Conservation (phyloP, 306 rosid species). For the Parietaria judaica region DNA sequence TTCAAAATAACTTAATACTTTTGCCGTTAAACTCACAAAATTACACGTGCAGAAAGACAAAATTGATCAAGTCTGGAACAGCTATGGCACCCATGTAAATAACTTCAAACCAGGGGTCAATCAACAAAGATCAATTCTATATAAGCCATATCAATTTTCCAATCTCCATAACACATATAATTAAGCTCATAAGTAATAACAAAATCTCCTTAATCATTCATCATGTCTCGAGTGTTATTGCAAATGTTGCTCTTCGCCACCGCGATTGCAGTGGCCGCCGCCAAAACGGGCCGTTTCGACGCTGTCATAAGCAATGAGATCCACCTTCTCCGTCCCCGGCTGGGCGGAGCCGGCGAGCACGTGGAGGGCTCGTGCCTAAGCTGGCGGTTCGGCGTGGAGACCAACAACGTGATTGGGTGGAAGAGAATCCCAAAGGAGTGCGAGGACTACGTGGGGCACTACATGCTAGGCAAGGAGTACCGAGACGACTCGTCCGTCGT, state of each 20-base stretch:
- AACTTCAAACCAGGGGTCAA: no score
- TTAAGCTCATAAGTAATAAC: no score
- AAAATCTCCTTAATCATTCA: no score
- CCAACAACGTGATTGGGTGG: slow-evolving; percentile 34
- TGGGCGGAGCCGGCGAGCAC: slow-evolving; percentile 1
- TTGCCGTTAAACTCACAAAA: no score
- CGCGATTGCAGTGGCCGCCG: background rate
- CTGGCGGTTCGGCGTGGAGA: slow-evolving; percentile 59
- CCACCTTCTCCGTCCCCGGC: slow-evolving; percentile 29
- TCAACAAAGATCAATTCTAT: no score
- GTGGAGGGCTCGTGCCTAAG: slow-evolving; percentile 30
- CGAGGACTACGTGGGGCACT: slow-evolving; percentile 35
- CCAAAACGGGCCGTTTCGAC: slow-evolving; percentile 10
- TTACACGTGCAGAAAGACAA: no score
- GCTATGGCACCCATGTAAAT: no score
- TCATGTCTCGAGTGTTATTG: background rate
- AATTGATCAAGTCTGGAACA: no score
- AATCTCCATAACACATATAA: no score
- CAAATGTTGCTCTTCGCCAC: slow-evolving; percentile 16
- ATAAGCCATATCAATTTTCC: no score
- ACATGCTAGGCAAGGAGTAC: slow-evolving; percentile 34
- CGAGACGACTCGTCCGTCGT: slow-evolving; percentile 34
- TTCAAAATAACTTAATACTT: no score
- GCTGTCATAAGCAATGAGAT: slow-evolving; percentile 11
- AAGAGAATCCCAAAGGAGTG: slow-evolving; percentile 33